These are phyloP conservation scores for Amanita fuliginea DNA, from an alignment of 768 basidiomycete species.

Conservation along the genomic window DNA sequence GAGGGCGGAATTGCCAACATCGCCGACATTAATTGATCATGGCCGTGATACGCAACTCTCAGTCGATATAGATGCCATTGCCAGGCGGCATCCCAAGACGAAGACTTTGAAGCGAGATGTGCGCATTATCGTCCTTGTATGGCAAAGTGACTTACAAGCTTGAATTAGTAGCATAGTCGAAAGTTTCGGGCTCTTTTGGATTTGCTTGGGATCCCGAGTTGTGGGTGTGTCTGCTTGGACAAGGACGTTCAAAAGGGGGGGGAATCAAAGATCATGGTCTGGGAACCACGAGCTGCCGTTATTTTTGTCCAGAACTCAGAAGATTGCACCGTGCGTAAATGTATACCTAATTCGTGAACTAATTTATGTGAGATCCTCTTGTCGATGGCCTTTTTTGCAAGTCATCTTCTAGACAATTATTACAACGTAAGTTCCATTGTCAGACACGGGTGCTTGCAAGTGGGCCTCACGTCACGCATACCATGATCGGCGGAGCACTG, in stretches of 20 bases:
- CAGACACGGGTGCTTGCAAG: not conserved
- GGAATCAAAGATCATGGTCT: not conserved
- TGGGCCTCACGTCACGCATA: not conserved
- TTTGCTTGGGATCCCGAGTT: conserved; percentile 1
- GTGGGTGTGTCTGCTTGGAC: conserved; percentile 3
- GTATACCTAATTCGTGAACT: not conserved
- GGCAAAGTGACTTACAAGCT: not conserved
- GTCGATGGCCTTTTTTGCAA: not conserved
- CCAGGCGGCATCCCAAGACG: not conserved
- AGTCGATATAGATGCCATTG: not conserved
- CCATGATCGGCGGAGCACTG: not conserved
- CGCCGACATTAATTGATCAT: not conserved
- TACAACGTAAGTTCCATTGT: not conserved
- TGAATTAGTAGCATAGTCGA: conserved; percentile 1
- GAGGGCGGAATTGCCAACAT: not conserved
- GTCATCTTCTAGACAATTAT: not conserved
- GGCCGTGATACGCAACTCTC: not conserved
- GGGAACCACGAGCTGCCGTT: conserved; percentile 1
- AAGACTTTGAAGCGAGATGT: not conserved
- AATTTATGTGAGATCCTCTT: not conserved
- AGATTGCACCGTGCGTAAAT: not conserved
- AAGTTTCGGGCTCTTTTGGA: not conserved
- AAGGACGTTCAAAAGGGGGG: not conserved
- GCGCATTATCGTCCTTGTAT: not conserved
- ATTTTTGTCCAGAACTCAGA: not conserved